Evolutionary conservation across 371 early-diverging fungal genomes (phyloP).

Genomic region (Dichotomocladium elegans): DNA sequence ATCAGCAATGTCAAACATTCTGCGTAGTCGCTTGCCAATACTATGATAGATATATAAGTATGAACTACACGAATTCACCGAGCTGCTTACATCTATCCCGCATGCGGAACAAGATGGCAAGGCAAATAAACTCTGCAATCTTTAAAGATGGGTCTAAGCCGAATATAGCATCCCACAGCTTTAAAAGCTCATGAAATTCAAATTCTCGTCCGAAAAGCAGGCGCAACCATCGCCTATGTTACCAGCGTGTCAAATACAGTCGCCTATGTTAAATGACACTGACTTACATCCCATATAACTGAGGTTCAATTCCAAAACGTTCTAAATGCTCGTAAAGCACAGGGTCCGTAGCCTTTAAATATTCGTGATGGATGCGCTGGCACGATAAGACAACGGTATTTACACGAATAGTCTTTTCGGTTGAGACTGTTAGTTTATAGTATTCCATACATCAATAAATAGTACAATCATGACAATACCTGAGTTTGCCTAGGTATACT

Average conservation of each 20-base stretch:
- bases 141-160: constrained; percentile 70
- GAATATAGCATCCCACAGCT: constrained; percentile 90
- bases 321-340: constrained; percentile 68
- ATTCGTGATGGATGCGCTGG: constrained; percentile 67
- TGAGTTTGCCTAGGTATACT: not conserved
- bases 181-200: constrained; percentile 60
- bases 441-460: no score
- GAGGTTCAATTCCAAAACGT: constrained; percentile 82
- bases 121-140: constrained; percentile 78
- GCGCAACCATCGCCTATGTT: constrained; percentile 83
- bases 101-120: constrained; percentile 71
- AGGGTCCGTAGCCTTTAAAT: constrained; percentile 66
- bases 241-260: not conserved
- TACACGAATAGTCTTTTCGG: constrained; percentile 22
- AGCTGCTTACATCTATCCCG: constrained; percentile 68
- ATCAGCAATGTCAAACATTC: constrained; percentile 73
- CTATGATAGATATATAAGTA: constrained; percentile 26
- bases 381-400: constrained; percentile 76
- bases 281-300: constrained; percentile 85
- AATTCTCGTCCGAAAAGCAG: constrained; percentile 91
- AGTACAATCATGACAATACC: no score
- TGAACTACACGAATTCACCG: not conserved
- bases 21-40: constrained; percentile 73
- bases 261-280: not conserved
- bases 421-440: no score